Percentiles rank a stretch among this genome's conserved stretches.
Conservation (phyloP, 2,329 filamentous ascomycete genomes). For the Diaporthe amygdali region DNA sequence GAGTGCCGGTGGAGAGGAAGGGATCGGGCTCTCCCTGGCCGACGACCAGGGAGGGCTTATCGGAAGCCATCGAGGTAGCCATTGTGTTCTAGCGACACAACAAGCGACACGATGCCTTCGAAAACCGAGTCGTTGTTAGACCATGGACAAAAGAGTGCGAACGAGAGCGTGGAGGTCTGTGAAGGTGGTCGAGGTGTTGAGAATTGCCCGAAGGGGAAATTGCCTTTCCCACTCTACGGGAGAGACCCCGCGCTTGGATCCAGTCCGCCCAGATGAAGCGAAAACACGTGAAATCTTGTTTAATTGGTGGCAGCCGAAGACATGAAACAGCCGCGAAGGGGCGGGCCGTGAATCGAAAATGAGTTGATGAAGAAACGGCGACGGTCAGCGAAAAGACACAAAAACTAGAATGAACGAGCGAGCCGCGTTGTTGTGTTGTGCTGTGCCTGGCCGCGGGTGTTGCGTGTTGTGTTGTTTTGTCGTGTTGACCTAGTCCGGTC, state of each 20-base stretch:
- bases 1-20: conserved; percentile 56
- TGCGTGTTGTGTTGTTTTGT: conserved; percentile 1
- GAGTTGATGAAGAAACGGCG: not conserved
- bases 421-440: conserved; percentile 17
- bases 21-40: conserved; percentile 56
- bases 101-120: conserved; percentile 24
- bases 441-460: not conserved
- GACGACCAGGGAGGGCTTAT: conserved; percentile 46
- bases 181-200: not conserved
- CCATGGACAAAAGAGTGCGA: conserved; percentile 16
- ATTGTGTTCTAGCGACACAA: conserved; percentile 36
- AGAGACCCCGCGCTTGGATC: conserved; percentile 2
- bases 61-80: conserved; percentile 49
- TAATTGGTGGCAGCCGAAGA: not conserved
- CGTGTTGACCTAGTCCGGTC: conserved; percentile 16
- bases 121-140: conserved; percentile 21
- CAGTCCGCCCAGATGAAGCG: not conserved
- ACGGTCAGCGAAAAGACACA: conserved; percentile 1
- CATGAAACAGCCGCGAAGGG: not conserved
- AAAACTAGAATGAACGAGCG: not conserved
- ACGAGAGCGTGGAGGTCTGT: not conserved
- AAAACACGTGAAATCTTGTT: not conserved
- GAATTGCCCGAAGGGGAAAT: conserved; percentile 1
- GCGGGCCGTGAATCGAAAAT: not conserved
- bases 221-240: not conserved